These are phyloP conservation scores for Backusella mclennaniae DNA, from an alignment of 192 early-diverging fungal species.

Conservation along the genomic window DNA sequence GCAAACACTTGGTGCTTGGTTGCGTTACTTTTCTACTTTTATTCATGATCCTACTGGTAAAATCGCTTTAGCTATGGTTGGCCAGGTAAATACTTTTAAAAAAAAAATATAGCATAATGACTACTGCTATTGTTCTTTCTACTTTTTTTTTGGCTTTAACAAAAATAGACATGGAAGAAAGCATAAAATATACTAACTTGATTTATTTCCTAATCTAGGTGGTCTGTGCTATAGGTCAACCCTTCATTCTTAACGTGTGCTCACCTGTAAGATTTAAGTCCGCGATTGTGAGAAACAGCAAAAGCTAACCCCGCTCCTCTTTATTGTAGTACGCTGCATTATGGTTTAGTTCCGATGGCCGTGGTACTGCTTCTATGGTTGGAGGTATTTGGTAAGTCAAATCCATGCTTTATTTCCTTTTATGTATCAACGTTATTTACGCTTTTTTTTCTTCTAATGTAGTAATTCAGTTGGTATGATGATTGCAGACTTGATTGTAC, in stretches of 20 bases:
- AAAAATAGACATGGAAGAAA: not conserved
- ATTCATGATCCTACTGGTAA: conserved; percentile 33
- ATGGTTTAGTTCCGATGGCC: conserved; percentile 51
- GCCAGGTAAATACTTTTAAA: conserved; percentile 34
- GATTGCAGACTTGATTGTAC: conserved; percentile 47
- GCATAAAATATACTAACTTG: not conserved
- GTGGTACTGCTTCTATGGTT: conserved; percentile 51
- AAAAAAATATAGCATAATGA: too few species aligned
- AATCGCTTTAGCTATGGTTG: conserved; percentile 42
- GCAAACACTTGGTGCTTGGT: conserved; percentile 43
- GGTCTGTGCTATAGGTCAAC: conserved; percentile 45
- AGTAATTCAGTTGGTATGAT: conserved; percentile 48
- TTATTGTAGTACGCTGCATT: conserved; percentile 44
- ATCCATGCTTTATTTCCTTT: not conserved
- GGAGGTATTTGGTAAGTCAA: conserved; percentile 27
- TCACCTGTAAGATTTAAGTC: conserved; percentile 35
- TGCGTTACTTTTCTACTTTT: conserved; percentile 45
- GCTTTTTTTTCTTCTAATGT: not conserved
- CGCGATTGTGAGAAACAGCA: not conserved
- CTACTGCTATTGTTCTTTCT: too few species aligned
- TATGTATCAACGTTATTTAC: not conserved
- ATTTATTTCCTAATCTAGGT: conserved; percentile 2
- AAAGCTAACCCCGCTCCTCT: not conserved
- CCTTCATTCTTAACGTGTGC: conserved; percentile 55
- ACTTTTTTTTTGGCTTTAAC: too few species aligned